These are phyloP conservation scores for Paramecium octaurelia DNA, from an alignment of 73 alveolate species.

Conservation along the genomic window DNA sequence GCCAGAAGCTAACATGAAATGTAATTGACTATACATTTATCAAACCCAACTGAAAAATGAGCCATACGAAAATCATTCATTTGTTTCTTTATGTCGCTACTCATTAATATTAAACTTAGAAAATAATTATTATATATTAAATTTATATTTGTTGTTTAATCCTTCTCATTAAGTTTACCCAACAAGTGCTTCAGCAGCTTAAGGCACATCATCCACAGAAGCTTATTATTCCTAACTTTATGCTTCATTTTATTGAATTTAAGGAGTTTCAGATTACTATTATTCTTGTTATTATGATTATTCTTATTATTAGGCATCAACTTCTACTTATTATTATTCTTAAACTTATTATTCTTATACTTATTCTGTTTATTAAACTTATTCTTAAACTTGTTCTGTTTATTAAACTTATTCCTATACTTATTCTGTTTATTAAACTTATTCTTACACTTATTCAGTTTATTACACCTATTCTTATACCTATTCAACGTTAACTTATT, in stretches of 20 bases:
- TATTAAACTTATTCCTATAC: not conserved
- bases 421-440: not conserved
- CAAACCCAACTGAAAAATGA: conserved; percentile 18
- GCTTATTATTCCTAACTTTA: not conserved
- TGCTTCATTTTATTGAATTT: not conserved
- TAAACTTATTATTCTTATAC: not conserved
- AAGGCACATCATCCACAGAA: not conserved
- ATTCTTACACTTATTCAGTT: not conserved
- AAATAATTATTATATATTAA: not conserved
- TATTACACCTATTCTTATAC: not conserved
- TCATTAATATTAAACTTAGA: not conserved
- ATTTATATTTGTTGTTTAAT: not conserved
- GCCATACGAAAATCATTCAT: conserved; percentile 36
- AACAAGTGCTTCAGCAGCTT: not conserved
- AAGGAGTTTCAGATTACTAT: not conserved
- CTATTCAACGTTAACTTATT: not conserved
- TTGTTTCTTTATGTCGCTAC: not conserved
- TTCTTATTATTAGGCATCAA: not conserved
- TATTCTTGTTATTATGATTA: not conserved
- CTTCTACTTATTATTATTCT: not conserved
- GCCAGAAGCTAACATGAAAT: not conserved
- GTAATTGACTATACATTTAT: not conserved
- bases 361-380: too few species aligned
- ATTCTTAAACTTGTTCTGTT: too few species aligned
- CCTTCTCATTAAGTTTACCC: not conserved